Percentiles rank a stretch among this genome's conserved stretches.
phyloP scores from a whole-genome alignment of 768 basidiomycete genomes.

The Suillus alpinus region DNA sequence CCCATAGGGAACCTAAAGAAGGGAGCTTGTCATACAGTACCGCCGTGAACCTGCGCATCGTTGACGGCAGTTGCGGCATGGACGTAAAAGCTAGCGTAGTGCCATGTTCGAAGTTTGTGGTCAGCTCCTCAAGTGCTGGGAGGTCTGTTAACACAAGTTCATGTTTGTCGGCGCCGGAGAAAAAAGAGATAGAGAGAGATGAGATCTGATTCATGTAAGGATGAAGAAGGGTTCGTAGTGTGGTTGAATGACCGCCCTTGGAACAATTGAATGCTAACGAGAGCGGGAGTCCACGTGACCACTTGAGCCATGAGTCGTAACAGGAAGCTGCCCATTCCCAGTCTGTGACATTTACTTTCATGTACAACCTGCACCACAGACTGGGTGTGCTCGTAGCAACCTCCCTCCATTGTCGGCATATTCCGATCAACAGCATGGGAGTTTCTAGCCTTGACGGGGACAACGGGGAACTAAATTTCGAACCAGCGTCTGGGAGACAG shows the following conservation, averaged over 20 bases:
- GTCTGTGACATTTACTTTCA: neutral
- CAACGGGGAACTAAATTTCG: neutral
- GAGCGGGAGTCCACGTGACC: neutral
- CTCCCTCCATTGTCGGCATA: neutral
- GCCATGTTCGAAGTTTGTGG: neutral
- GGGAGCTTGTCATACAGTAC: no score
- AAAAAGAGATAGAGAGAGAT: neutral
- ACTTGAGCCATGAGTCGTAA: neutral
- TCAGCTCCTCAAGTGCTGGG: neutral
- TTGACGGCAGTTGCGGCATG: no score
- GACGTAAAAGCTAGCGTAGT: no score
- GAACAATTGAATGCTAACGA: neutral
- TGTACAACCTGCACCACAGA: neutral
- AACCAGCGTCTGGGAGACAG: neutral
- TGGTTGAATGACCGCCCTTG: neutral
- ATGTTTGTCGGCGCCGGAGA: neutral
- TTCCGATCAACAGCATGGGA: neutral
- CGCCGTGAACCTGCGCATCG: no score
- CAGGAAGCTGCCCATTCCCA: neutral
- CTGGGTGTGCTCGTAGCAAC: neutral
- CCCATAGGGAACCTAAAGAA: no score
- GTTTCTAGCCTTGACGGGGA: neutral
- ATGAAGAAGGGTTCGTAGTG: neutral
- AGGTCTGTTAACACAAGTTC: neutral
- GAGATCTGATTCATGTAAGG: neutral